These are phyloP conservation scores for Candida hispaniensis DNA, from an alignment of 805 yeast species.

Conservation along the genomic window DNA sequence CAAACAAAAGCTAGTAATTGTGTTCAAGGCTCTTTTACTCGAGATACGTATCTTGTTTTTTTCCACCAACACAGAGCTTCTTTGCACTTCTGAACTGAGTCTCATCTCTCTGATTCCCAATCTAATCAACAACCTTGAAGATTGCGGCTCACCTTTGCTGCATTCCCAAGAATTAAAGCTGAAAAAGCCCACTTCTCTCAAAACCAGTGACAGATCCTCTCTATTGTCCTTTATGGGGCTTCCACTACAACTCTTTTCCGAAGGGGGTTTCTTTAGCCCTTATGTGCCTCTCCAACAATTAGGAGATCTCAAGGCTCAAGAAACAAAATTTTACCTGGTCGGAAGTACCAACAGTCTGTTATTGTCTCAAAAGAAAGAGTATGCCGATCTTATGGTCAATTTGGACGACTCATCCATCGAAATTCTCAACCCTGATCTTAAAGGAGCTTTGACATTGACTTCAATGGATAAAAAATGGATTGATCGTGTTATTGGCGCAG, in stretches of 20 bases:
- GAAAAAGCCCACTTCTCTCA: constrained; percentile 53
- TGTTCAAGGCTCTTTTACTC: constrained; percentile 67
- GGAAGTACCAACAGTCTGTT: constrained; percentile 85
- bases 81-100: constrained; percentile 77
- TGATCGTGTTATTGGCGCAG: constrained; percentile 42
- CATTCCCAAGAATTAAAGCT: constrained; percentile 43
- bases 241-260: constrained; percentile 76
- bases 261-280: constrained; percentile 83
- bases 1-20: constrained; percentile 45
- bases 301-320: constrained; percentile 51
- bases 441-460: constrained; percentile 38
- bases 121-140: constrained; percentile 57
- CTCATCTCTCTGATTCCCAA: constrained; percentile 77
- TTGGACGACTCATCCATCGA: constrained; percentile 37
- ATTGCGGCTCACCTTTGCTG: constrained; percentile 69
- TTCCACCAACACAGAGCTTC: constrained; percentile 65
- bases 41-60: constrained; percentile 68
- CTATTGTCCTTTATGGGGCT: constrained; percentile 72
- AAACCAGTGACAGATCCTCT: constrained; percentile 68
- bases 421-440: constrained; percentile 35
- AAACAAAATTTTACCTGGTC: constrained; percentile 56
- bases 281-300: constrained; percentile 90
- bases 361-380: constrained; percentile 47
- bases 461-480: constrained; percentile 69
- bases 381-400: constrained; percentile 64